Percentiles rank a stretch among this genome's conserved stretches.
phyloP scores from a whole-genome alignment of 176 grass and related monocot species.

The Musa itinerans region DNA sequence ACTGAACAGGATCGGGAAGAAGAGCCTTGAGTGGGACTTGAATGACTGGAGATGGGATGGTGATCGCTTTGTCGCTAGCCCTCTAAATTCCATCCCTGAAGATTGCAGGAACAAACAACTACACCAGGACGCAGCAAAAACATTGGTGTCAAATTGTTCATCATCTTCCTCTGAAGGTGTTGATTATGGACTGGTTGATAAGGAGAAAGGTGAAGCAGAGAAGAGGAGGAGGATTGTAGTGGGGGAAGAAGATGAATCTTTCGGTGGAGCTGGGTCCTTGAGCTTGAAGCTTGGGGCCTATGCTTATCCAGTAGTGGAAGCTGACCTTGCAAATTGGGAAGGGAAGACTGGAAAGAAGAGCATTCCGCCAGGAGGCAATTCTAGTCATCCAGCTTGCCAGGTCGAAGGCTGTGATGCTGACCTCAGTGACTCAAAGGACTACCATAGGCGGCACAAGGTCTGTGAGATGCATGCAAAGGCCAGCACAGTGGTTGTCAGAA shows the following conservation, averaged over 20 bases:
- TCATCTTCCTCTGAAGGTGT: slow-evolving; percentile 7
- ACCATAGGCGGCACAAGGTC: slow-evolving; percentile 74
- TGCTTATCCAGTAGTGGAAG: slow-evolving; percentile 5
- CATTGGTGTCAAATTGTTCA: slow-evolving; percentile 1
- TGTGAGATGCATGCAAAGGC: slow-evolving; percentile 66
- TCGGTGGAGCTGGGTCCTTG: slow-evolving; percentile 8
- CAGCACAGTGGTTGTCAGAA: slow-evolving; percentile 25
- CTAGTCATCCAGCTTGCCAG: slow-evolving; percentile 38
- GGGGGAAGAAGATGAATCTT: slow-evolving; percentile 25
- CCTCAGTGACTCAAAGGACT: slow-evolving; percentile 47
- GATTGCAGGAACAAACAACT: slow-evolving; percentile 28
- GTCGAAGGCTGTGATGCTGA: slow-evolving; percentile 54
- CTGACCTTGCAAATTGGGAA: slow-evolving; percentile 23
- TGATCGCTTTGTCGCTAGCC: slow-evolving; percentile 36
- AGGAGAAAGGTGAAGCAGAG: slow-evolving; percentile 33
- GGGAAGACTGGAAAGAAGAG: slow-evolving; percentile 27
- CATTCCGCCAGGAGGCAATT: slow-evolving; percentile 9
- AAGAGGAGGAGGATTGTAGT: slow-evolving; percentile 41
- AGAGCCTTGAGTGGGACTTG: slow-evolving; percentile 75
- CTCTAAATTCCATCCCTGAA: background rate
- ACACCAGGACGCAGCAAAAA: background rate
- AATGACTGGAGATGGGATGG: slow-evolving; percentile 92
- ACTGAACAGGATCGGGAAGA: slow-evolving; percentile 45
- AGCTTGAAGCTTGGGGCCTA: slow-evolving; percentile 11
- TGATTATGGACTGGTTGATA: slow-evolving; percentile 21